A percentile compares a stretch with the other conserved stretches of the same genome.
These are phyloP conservation scores for Ganoderma meredithae DNA, from an alignment of 1,284 basidiomycete genomes.

Conservation along the genomic window DNA sequence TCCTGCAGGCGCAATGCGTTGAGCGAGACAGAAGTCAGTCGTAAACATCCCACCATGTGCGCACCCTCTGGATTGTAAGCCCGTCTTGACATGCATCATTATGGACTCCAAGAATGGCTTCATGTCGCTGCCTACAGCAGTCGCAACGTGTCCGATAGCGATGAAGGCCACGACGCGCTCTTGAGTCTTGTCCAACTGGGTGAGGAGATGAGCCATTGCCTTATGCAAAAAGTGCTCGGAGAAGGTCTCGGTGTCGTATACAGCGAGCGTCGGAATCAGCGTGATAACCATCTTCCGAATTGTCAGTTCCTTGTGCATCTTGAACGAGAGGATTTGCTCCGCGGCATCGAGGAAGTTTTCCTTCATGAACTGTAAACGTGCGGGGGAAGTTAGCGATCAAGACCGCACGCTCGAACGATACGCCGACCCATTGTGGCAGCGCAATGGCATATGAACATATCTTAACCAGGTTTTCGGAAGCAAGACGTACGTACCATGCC, in stretches of 20 bases:
- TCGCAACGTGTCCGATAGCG: constrained; percentile 95
- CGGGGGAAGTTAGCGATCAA: not conserved
- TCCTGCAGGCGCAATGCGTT: constrained; percentile 52
- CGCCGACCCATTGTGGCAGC: not conserved
- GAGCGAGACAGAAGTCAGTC: constrained; percentile 50
- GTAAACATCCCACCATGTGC: constrained; percentile 63
- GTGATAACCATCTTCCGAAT: constrained; percentile 95
- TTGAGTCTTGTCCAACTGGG: constrained; percentile 88
- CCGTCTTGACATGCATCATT: constrained; percentile 90
- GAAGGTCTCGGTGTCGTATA: constrained; percentile 93
- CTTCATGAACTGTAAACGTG: constrained; percentile 81
- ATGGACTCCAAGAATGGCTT: constrained; percentile 95
- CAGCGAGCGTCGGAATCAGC: constrained; percentile 92
- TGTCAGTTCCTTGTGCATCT: constrained; percentile 85
- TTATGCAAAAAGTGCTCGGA: constrained; percentile 89
- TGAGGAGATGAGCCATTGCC: constrained; percentile 90
- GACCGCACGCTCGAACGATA: no score
- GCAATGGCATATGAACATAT: not conserved
- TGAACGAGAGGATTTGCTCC: constrained; percentile 91
- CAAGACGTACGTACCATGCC: constrained; percentile 81
- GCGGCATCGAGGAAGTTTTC: constrained; percentile 90
- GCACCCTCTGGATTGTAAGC: constrained; percentile 86
- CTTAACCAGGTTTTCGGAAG: no score
- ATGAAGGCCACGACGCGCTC: constrained; percentile 97
- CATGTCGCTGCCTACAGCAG: constrained; percentile 94